Conservation (phyloP, 495 filamentous ascomycete genomes). For the Aspergillus saccharolyticus region DNA sequence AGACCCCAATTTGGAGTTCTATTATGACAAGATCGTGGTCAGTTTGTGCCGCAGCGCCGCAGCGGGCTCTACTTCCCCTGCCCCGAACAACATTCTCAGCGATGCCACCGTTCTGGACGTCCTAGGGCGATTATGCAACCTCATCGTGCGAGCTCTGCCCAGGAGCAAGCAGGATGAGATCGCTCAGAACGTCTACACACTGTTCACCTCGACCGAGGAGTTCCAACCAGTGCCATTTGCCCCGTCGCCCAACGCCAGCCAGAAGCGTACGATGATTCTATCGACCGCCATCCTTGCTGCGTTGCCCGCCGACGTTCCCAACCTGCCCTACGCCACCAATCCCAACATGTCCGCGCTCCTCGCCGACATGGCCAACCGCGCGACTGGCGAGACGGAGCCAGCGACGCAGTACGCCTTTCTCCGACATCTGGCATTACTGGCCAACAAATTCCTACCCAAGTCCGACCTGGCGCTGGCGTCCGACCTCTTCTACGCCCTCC, state of each 20-base stretch:
- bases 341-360: conserved; percentile 35
- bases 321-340: conserved; percentile 27
- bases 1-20: conserved; percentile 47
- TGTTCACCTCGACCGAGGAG: conserved; percentile 40
- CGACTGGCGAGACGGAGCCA: conserved; percentile 29
- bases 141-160: conserved; percentile 53
- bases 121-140: conserved; percentile 58
- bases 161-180: conserved; percentile 50
- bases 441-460: conserved; percentile 61
- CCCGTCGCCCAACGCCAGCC: conserved; percentile 27
- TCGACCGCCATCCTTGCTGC: conserved; percentile 60
- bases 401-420: conserved; percentile 49
- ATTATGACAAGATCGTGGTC: conserved; percentile 58
- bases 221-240: conserved; percentile 40
- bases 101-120: conserved; percentile 55
- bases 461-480: conserved; percentile 34
- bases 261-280: conserved; percentile 50
- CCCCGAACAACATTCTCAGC: conserved; percentile 41
- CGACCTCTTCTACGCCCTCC: conserved; percentile 29
- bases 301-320: conserved; percentile 37
- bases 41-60: conserved; percentile 43
- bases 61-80: conserved; percentile 30
- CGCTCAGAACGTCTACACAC: conserved; percentile 51
- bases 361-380: conserved; percentile 36
- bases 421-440: conserved; percentile 56